Percentiles rank a stretch among this genome's conserved stretches.
phyloP scores from a whole-genome alignment of 176 grass and related monocot genomes.

The Oryza nivara region DNA sequence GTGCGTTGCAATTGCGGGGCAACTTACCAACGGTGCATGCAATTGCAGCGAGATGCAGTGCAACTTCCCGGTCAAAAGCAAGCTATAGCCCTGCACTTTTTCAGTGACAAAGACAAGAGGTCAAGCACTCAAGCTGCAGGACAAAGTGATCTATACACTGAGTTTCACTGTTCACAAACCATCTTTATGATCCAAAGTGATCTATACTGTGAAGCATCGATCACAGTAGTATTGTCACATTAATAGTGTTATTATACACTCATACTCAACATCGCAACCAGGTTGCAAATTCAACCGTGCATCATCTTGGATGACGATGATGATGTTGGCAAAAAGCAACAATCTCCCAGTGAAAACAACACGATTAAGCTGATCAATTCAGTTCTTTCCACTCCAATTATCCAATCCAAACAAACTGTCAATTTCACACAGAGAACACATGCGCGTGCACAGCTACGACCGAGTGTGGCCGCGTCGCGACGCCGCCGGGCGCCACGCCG shows the following conservation, averaged over 20 bases:
- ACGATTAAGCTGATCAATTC: too few relatives aligned
- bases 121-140: neutral
- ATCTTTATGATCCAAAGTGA: neutral
- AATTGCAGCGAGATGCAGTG: neutral
- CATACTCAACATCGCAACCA: neutral
- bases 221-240: neutral
- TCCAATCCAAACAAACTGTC: too few relatives aligned
- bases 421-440: too few relatives aligned
- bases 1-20: neutral
- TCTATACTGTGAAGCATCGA: neutral
- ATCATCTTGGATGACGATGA: neutral
- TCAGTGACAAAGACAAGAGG: neutral
- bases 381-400: too few relatives aligned
- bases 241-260: neutral
- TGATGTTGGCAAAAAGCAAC: too few relatives aligned
- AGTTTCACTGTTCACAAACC: neutral
- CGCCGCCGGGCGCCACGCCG: conserved; percentile 42
- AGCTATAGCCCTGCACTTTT: neutral
- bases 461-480: neutral
- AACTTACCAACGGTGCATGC: neutral
- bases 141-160: neutral
- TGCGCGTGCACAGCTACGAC: neutral
- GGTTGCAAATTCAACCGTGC: neutral
- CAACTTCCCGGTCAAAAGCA: neutral
- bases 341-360: too few relatives aligned